phyloP scores from a whole-genome alignment of 495 filamentous ascomycete genomes.

The Sabuloglossum arenarium region DNA sequence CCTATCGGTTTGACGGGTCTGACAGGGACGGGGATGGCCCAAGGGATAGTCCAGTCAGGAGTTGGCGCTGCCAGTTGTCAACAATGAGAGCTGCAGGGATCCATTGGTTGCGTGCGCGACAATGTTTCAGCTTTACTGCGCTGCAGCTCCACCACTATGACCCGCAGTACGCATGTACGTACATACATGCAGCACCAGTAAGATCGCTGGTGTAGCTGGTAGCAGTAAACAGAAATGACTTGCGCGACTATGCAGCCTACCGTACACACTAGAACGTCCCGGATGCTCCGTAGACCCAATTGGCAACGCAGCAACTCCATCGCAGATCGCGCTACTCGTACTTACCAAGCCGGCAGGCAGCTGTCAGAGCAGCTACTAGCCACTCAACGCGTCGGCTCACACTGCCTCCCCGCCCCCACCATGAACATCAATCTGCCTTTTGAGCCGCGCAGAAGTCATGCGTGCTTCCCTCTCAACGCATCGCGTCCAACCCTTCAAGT shows the following conservation, averaged over 20 bases:
- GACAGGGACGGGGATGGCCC: neutral
- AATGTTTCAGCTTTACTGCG: neutral
- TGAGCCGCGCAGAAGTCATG: neutral
- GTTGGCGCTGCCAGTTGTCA: neutral
- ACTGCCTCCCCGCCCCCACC: neutral
- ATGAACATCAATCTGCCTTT: neutral
- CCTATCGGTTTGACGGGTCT: neutral
- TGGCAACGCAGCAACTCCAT: too few species aligned
- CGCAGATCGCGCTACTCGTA: too few species aligned
- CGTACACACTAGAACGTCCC: too few species aligned
- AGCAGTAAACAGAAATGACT: too few species aligned
- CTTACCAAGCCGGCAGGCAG: neutral
- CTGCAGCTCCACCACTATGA: neutral
- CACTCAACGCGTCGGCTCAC: constrained; percentile 1
- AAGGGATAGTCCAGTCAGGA: too few species aligned
- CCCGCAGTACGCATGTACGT: too few species aligned
- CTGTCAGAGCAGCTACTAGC: neutral
- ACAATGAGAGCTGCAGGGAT: neutral
- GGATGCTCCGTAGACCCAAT: too few species aligned
- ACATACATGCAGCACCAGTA: too few species aligned
- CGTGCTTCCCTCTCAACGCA: neutral
- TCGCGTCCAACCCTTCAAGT: neutral
- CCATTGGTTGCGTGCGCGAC: neutral
- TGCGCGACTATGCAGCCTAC: too few species aligned
- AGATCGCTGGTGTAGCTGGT: too few species aligned